Percentiles rank a stretch among this genome's conserved stretches.
Conservation (phyloP, 2,329 filamentous ascomycete species). For the Chalara sp. region DNA sequence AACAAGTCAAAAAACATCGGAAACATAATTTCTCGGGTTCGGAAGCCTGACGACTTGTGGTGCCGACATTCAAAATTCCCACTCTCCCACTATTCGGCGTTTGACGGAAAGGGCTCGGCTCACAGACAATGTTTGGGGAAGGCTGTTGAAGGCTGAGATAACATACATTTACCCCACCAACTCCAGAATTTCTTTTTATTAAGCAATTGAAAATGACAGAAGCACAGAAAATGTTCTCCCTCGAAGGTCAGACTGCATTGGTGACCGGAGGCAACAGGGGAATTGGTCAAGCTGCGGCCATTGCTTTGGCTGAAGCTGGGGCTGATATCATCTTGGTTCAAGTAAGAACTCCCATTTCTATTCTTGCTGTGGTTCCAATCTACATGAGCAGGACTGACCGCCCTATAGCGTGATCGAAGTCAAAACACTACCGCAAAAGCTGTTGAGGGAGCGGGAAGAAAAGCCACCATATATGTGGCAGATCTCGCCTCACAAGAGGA, state of each 20-base stretch:
- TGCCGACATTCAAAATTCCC: no score
- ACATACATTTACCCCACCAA: no score
- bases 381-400: neutral
- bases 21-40: no score
- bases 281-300: slow-evolving; percentile 31
- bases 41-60: no score
- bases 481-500: slow-evolving; percentile 58
- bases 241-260: slow-evolving; percentile 31
- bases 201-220: neutral
- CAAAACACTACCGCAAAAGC: slow-evolving; percentile 46
- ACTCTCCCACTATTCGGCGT: no score
- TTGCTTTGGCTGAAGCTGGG: slow-evolving; percentile 31
- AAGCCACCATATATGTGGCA: slow-evolving; percentile 59
- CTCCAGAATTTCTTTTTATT: no score
- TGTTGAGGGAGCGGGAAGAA: slow-evolving; percentile 60
- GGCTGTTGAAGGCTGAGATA: no score
- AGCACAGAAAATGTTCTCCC: slow-evolving; percentile 24
- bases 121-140: no score
- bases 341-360: slow-evolving; percentile 14
- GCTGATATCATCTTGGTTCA: slow-evolving; percentile 34
- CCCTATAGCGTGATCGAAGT: slow-evolving; percentile 20
- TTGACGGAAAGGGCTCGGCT: no score
- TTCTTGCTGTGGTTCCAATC: neutral
- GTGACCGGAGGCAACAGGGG: slow-evolving; percentile 32
- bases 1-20: no score